Evolutionary conservation across 306 rosid genomes (phyloP).

Genomic region (Quercus ilex): DNA sequence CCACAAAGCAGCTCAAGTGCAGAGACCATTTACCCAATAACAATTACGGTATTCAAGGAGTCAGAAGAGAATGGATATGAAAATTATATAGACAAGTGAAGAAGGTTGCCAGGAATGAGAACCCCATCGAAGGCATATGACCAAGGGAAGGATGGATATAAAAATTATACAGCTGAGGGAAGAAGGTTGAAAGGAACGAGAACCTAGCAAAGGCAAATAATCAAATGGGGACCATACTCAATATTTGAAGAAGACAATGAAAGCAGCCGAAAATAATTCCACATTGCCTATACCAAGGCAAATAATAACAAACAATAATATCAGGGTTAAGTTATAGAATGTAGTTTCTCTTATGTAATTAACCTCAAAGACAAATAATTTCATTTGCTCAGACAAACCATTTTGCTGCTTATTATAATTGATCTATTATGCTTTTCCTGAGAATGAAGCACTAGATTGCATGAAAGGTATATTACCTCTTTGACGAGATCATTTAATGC

Average conservation of each 20-base stretch:
- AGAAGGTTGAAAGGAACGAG: too few species aligned
- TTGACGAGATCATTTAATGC: conserved; percentile 66
- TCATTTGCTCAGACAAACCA: background rate
- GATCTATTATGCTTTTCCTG: background rate
- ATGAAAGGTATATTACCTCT: conserved; percentile 57
- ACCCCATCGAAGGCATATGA: background rate
- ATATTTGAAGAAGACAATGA: background rate
- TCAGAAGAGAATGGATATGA: background rate
- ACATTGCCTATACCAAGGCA: background rate
- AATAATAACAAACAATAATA: background rate
- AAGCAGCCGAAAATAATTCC: background rate
- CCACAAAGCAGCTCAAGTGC: conserved; percentile 18
- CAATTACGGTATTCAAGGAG: conserved; percentile 8
- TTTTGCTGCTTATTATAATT: background rate
- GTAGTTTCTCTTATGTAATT: background rate
- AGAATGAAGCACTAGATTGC: conserved; percentile 4
- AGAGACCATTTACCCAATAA: conserved; percentile 10
- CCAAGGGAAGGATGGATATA: too few species aligned
- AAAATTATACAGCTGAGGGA: too few species aligned
- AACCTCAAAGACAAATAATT: background rate
- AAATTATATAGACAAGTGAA: background rate
- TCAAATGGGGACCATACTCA: background rate
- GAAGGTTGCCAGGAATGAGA: background rate
- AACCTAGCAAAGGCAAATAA: background rate
- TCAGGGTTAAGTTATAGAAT: background rate